A percentile compares a stretch with the other conserved stretches of the same genome.
Evolutionary conservation across 805 yeast genomes (phyloP).

Genomic region (Ogataea naganishii): DNA sequence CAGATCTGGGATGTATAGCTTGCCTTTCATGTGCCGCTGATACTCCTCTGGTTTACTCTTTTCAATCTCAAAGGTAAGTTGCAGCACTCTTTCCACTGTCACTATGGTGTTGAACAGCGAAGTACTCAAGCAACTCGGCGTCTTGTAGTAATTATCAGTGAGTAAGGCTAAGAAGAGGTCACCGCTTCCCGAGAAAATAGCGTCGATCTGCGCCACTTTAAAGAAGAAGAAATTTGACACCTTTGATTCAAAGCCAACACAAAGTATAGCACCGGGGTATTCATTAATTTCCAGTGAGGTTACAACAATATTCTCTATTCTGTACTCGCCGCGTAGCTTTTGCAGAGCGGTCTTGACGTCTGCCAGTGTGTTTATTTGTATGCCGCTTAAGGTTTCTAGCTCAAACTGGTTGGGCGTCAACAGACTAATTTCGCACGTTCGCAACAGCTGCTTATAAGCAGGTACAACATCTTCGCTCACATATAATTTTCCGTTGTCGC

Average conservation of each 20-base stretch:
- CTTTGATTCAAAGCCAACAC: slow-evolving; percentile 27
- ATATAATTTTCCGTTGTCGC: slow-evolving; percentile 80
- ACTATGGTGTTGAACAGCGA: slow-evolving; percentile 31
- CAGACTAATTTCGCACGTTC: slow-evolving; percentile 33
- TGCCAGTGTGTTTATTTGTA: slow-evolving; percentile 28
- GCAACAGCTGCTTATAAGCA: slow-evolving; percentile 39
- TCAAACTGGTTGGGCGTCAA: slow-evolving; percentile 75
- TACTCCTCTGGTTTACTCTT: background rate
- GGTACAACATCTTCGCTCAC: slow-evolving; percentile 53
- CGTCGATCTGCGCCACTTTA: slow-evolving; percentile 41
- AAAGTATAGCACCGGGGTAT: slow-evolving; percentile 19
- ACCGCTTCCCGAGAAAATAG: slow-evolving; percentile 67
- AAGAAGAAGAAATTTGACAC: slow-evolving; percentile 19
- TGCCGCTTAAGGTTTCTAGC: slow-evolving; percentile 48
- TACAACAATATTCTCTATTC: slow-evolving; percentile 44
- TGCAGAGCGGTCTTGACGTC: slow-evolving; percentile 30
- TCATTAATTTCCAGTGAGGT: slow-evolving; percentile 40
- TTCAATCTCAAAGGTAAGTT: slow-evolving; percentile 26
- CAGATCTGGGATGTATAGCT: slow-evolving; percentile 31
- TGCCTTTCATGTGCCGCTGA: slow-evolving; percentile 7
- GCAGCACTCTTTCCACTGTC: slow-evolving; percentile 32
- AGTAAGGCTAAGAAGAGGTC: slow-evolving; percentile 61
- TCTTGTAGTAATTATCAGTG: slow-evolving; percentile 37
- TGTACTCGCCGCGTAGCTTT: slow-evolving; percentile 33
- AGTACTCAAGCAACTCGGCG: slow-evolving; percentile 4